Percentiles rank a stretch among this genome's conserved stretches.
Evolutionary conservation across 345 rosid species (phyloP).

Genomic region (Firmiana major): DNA sequence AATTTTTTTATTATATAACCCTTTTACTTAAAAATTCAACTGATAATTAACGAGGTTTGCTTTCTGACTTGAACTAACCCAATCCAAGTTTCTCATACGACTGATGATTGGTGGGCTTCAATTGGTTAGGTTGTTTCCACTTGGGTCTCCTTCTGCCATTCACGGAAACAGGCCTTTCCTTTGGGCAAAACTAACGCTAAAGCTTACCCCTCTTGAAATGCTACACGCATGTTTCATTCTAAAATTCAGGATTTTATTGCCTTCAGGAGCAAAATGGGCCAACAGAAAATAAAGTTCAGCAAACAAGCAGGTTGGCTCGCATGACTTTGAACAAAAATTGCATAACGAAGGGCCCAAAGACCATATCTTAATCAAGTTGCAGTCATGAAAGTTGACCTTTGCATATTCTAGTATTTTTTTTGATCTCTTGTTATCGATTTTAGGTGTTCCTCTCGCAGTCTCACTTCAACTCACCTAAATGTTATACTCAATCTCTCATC

Average conservation of each 20-base stretch:
- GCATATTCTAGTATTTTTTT: not conserved
- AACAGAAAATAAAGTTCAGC: no score
- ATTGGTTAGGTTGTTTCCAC: not conserved
- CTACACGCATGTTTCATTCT: not conserved
- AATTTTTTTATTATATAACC: no score
- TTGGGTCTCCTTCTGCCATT: not conserved
- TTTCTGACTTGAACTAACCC: no score
- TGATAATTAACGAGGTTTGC: no score
- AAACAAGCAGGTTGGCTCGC: no score
- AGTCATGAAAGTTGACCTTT: not conserved
- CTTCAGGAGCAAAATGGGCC: not conserved
- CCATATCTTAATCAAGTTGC: slow-evolving; percentile 1
- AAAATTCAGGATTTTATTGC: no score
- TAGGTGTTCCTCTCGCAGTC: not conserved
- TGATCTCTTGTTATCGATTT: not conserved
- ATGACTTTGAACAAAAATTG: not conserved
- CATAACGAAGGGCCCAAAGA: not conserved
- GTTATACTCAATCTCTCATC: not conserved
- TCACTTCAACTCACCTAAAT: not conserved
- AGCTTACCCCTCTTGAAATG: not conserved
- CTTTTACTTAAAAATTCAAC: no score
- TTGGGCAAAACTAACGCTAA: not conserved
- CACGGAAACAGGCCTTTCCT: not conserved
- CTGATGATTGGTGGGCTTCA: not conserved
- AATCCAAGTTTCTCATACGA: no score